Conservation (phyloP, 2,329 filamentous ascomycete species). For the Aschersonia sp. region DNA sequence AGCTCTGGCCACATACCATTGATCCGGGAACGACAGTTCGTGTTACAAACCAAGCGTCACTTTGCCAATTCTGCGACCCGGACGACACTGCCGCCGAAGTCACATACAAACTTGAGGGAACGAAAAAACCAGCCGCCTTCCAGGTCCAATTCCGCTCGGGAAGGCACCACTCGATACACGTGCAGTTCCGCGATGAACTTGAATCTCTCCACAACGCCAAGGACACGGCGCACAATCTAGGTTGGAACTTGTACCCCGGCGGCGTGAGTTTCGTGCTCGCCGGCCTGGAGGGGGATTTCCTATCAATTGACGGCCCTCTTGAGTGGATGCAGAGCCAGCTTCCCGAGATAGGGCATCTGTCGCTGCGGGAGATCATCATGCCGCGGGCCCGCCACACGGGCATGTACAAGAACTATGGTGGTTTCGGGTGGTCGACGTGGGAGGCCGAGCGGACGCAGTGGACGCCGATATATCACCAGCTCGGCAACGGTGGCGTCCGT, state of each 20-base stretch:
- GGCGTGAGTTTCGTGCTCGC: slow-evolving; percentile 14
- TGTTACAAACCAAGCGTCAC: slow-evolving; percentile 5
- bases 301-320: slow-evolving; percentile 10
- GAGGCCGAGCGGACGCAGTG: slow-evolving; percentile 13
- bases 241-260: slow-evolving; percentile 5
- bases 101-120: slow-evolving; percentile 14
- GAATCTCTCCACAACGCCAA: slow-evolving; percentile 8
- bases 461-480: slow-evolving; percentile 9
- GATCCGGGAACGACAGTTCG: slow-evolving; percentile 8
- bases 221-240: slow-evolving; percentile 6
- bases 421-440: slow-evolving; percentile 3
- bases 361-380: slow-evolving; percentile 15
- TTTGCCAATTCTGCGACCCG: background rate
- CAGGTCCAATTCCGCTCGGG: slow-evolving; percentile 9
- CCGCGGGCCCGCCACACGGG: slow-evolving; percentile 18
- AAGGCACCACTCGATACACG: slow-evolving; percentile 2
- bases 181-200: slow-evolving; percentile 11
- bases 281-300: slow-evolving; percentile 16
- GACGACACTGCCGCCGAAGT: slow-evolving; percentile 14
- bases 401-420: slow-evolving; percentile 7
- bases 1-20: slow-evolving; percentile 11
- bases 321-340: slow-evolving; percentile 17
- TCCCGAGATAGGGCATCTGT: slow-evolving; percentile 10
- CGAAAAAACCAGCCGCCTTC: slow-evolving; percentile 12
- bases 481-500: slow-evolving; percentile 13